Conservation (phyloP, 352 stramenopile genomes). For the Phytophthora pinifolia region DNA sequence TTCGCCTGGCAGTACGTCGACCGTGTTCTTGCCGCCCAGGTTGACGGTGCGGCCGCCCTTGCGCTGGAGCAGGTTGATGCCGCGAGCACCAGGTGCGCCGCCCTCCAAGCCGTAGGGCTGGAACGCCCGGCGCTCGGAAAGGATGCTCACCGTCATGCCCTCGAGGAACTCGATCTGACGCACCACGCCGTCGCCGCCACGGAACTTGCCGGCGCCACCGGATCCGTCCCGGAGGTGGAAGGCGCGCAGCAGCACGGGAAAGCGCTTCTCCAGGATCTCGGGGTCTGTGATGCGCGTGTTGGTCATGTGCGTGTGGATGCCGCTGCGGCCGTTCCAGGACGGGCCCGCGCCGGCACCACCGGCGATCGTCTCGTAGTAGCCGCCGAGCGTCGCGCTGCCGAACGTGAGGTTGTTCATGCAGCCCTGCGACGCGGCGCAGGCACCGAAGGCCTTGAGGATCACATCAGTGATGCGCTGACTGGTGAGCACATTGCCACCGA, state of each 20-base stretch:
- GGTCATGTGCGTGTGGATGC: constrained; percentile 99
- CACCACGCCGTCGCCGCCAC: constrained; percentile 95
- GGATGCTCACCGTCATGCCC: constrained; percentile 95
- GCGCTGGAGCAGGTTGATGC: constrained; percentile 93
- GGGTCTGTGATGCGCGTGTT: constrained; percentile 99
- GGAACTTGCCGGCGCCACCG: constrained; percentile 91
- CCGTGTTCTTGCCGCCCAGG: constrained; percentile 94
- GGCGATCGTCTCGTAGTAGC: constrained; percentile 99
- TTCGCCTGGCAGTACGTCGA: constrained; percentile 91
- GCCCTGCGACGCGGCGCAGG: constrained; percentile 96
- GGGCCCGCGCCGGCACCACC: constrained; percentile 96
- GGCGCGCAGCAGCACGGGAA: constrained; percentile 85
- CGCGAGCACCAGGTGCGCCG: constrained; percentile 86
- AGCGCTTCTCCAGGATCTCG: constrained; percentile 98
- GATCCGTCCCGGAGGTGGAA: constrained; percentile 87
- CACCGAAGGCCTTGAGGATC: constrained; percentile 96
- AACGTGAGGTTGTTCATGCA: constrained; percentile 99
- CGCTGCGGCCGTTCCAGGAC: constrained; percentile 95
- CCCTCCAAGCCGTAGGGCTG: constrained; percentile 95
- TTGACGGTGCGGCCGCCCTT: constrained; percentile 70
- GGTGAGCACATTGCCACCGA: constrained; percentile 98
- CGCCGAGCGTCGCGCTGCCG: constrained; percentile 92
- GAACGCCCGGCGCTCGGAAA: constrained; percentile 96
- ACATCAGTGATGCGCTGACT: constrained; percentile 98
- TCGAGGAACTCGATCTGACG: constrained; percentile 95